Evolutionary conservation across 2,329 filamentous ascomycete genomes (phyloP), one percentile per base, ranked within the genome.

Genomic region (Aspergillus fumigatus): DNA sequence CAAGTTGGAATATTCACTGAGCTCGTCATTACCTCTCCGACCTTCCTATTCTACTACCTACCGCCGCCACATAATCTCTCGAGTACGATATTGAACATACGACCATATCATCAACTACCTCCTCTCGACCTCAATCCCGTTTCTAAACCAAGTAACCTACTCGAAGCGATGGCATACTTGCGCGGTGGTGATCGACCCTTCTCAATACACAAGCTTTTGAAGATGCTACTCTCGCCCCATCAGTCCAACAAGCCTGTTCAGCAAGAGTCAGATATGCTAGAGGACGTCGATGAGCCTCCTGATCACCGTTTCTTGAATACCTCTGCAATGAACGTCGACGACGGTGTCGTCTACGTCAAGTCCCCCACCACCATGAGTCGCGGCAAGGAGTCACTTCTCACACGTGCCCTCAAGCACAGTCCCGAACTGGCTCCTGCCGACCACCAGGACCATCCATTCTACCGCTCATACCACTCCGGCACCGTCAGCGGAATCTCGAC

Each of bases 271-370:
- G 92, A 96, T 55, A 73, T 86, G 64, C 77, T 81, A 57, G 84
- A 88, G 62, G 93, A 97, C 67, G 82, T 87, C 51, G 93, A 97
- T 74, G 93, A 97, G 74, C 92, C 92, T 51, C 92, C 92, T 66
- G 92, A 97, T 63, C 65, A 68, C 32, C 69, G 63, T 48, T 59
- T 65, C 51, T 55, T 68, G 14, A 68, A 65, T 55, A 59, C 64
- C 38, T 62, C 73, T 59, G 52, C 67, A 59, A 64, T 60, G 63
- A 55, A 73, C 67, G 55, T 65, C 55, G 60, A 68, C 52, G 62
- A 68, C 43, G 65, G 62, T 53, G 57, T 65, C 14, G 59, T 70
- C 45, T 82, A 83, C 65, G 69, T 74, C 54, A 84, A 83, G 64
- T 73, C 78, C 9, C 70, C 74, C 21, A 69, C 74, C 43, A 75